Base-by-base conservation (phyloP, 306 rosid species). In the Sesbania bispinosa region DNA sequence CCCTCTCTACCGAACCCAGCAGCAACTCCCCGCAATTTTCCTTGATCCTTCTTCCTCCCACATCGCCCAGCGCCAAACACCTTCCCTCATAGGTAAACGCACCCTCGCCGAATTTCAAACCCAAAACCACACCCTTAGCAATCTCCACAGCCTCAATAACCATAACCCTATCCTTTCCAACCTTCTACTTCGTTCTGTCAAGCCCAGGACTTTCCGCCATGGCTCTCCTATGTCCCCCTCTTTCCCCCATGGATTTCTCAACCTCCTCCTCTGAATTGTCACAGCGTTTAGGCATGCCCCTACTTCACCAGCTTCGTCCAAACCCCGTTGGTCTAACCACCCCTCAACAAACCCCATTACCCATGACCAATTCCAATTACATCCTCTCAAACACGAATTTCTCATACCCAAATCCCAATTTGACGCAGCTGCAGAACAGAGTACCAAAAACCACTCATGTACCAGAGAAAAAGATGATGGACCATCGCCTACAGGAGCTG, bases 31-130 rank as follows among this genome's bases (percentile, higher is more conserved):
- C 0, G 72, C 89, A 0, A 30, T 82, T 0, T 83, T 81, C 66
- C 50, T 82, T n/a, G 96, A 88, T 78, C 85, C 88, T 3, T 10
- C 95, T 1, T 4, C 83, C 88, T 90, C 88, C 73, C 78, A 0
- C 73, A 72, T 1, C 79, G 87, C 27, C 92, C 78, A 14, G 30
- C 51, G 0, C 65, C 83, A 24, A 30, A 20, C 33, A 30, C 33
- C 33, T 1, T 30, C 81, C 23, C 21, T 83, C 14, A 69, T 83
- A 35, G 85, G 97, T 0, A 94, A 90, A 38, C 83, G 96, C 2
- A 87, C 88, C 15, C 97, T 87, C 2, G 75, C 92, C 1, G 97
- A 94, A 69, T 86, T 69, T 26, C 97, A 88, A 41, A 67, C 81
- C 39, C 88, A 64, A 11, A 36, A 41, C 48, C n/a, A n/a, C n/a